Evolutionary conservation across 129 eudicot genomes (phyloP), one percentile per base, ranked within the genome.

Genomic region (Heracleum sosnowskyi): DNA sequence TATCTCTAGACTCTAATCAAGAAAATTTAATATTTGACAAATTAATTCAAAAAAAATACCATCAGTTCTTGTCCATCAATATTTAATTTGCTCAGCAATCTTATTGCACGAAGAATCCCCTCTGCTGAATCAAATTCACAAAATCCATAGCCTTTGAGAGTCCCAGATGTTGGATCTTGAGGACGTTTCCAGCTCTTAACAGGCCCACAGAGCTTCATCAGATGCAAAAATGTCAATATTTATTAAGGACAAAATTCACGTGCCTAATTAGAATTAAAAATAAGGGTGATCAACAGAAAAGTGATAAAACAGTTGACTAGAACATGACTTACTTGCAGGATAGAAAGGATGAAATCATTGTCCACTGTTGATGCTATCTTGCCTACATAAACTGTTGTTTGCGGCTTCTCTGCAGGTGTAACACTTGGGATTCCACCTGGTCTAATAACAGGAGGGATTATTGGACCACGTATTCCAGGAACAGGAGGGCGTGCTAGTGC

Each of bases 111-210:
- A 72, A 96, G 86, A 84, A 92, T 96, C 33, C 97, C 99, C 82
- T 96, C 99, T 68, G 95, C 96, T 40, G 95, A 86, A 82, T 90
- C 99, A 83, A 96, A 96, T 81, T 96, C 97, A 82, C 99, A 96
- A 84, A 92, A 86, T n/a, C 99, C 97, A 85, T 88, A 96, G 42
- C 95, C 89, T 89, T 86, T 92, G 9, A 87, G 81, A 44, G 93
- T 84, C 60, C 97, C 97, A 73, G 82, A 87, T 31, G 96, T 84
- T 11, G 97, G 91, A 86, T 89, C 97, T 66, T 91, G 99, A 34
- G 90, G 86, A 72, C 97, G 97, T 77, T 96, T 96, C 99, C 97
- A 96, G 82, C 87, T 90, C 85, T 92, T 96, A 69, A 96, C 96
- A 63, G 96, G 93, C 73, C 99, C 99, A 74, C 99, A 96, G 11